phyloP scores from a whole-genome alignment of 1,139 yeast species.

The Kazachstania sp. region DNA sequence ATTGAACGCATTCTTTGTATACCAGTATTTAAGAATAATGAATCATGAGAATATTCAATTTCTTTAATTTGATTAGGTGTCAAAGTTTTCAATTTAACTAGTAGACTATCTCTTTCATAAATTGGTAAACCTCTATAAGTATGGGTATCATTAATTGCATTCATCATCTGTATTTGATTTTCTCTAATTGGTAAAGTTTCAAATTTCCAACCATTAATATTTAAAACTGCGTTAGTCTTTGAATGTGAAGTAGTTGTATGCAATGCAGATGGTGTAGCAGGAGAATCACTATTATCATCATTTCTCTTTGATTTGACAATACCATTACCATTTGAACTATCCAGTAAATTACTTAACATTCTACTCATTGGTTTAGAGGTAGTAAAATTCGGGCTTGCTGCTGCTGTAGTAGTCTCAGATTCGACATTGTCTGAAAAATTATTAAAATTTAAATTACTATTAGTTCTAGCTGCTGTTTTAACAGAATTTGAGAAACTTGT shows the following conservation, averaged over 20 bases:
- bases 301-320: too few species aligned
- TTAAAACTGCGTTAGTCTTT: slow-evolving; percentile 9
- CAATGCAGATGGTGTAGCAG: background rate
- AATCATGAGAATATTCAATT: slow-evolving; percentile 33
- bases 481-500: background rate
- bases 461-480: background rate
- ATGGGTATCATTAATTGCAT: slow-evolving; percentile 8
- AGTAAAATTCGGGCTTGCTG: background rate
- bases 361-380: slow-evolving; percentile 13
- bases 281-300: slow-evolving; percentile 2
- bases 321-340: too few species aligned
- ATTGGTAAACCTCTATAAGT: slow-evolving; percentile 32
- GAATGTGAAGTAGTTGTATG: background rate
- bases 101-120: slow-evolving; percentile 18
- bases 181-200: slow-evolving; percentile 22
- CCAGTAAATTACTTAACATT: slow-evolving; percentile 19
- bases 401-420: slow-evolving; percentile 1
- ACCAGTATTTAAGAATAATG: slow-evolving; percentile 30
- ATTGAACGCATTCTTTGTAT: slow-evolving; percentile 27
- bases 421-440: background rate
- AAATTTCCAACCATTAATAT: slow-evolving; percentile 31
- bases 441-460: background rate
- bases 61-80: slow-evolving; percentile 30
- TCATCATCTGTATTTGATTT: slow-evolving; percentile 7
- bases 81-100: slow-evolving; percentile 18